Evolutionary conservation across 164 flowering plant genomes (phyloP).

Genomic region (Santalum album): DNA sequence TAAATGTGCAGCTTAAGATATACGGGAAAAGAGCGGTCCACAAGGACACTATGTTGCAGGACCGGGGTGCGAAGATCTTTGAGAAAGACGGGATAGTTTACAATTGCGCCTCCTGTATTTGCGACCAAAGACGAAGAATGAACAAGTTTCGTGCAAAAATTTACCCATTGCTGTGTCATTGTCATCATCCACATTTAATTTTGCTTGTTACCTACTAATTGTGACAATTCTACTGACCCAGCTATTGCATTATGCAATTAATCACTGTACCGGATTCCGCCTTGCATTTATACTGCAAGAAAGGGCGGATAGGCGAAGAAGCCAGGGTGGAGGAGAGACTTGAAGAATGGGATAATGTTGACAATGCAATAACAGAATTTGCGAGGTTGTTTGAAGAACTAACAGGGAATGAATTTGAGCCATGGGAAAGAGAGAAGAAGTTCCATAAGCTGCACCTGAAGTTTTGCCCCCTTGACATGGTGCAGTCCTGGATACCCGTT

Average conservation of each 20-base stretch:
- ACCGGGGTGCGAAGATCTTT: conserved; percentile 58
- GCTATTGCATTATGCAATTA: conserved; percentile 64
- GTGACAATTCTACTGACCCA: conserved; percentile 13
- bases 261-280: conserved; percentile 44
- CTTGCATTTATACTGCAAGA: conserved; percentile 61
- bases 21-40: conserved; percentile 70
- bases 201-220: too few species aligned
- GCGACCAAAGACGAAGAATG: conserved; percentile 42
- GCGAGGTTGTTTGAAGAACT: conserved; percentile 53
- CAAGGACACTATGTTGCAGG: conserved; percentile 56
- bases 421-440: conserved; percentile 83
- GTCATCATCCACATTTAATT: too few species aligned
- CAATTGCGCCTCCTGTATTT: conserved; percentile 61
- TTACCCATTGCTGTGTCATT: too few species aligned
- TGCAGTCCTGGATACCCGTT: conserved; percentile 4
- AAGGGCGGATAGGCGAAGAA: conserved; percentile 56
- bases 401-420: conserved; percentile 74
- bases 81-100: conserved; percentile 78
- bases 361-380: conserved; percentile 49
- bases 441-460: conserved; percentile 41
- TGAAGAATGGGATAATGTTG: conserved; percentile 44
- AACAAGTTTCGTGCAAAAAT: conserved; percentile 36
- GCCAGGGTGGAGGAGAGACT: conserved; percentile 55
- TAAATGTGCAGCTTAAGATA: conserved; percentile 51
- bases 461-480: conserved; percentile 73